These are phyloP conservation scores for Diaporthe batatas DNA, from an alignment of 2,329 filamentous ascomycete genomes.

Conservation along the genomic window DNA sequence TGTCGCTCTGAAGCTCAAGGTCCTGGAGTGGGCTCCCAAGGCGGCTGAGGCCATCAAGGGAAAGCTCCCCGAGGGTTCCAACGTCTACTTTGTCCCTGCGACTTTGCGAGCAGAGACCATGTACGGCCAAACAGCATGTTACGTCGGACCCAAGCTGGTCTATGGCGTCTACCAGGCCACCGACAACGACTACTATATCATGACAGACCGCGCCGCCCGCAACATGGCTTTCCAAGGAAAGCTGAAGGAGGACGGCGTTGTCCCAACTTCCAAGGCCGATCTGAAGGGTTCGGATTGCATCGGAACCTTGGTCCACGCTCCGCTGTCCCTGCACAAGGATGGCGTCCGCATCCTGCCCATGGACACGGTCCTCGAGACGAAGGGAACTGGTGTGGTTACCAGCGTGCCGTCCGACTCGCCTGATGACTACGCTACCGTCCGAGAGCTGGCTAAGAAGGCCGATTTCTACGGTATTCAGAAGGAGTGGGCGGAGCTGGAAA, in stretches of 20 bases:
- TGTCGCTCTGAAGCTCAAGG: conserved; percentile 89
- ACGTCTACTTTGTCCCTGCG: conserved; percentile 90
- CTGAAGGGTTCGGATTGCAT: conserved; percentile 84
- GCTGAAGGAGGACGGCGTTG: conserved; percentile 81
- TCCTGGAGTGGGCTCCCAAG: conserved; percentile 87
- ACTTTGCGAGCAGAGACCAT: conserved; percentile 97
- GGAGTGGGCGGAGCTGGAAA: conserved; percentile 94
- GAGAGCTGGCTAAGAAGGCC: conserved; percentile 92
- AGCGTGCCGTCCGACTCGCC: conserved; percentile 96
- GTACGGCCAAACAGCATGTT: conserved; percentile 98
- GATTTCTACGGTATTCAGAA: conserved; percentile 97
- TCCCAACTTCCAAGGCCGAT: conserved; percentile 77
- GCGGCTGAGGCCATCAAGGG: conserved; percentile 79
- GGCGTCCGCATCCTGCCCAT: conserved; percentile 93
- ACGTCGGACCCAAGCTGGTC: conserved; percentile 88
- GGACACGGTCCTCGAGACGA: conserved; percentile 91
- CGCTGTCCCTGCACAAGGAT: conserved; percentile 85
- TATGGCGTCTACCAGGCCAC: conserved; percentile 90
- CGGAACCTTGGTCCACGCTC: conserved; percentile 90
- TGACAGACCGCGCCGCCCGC: conserved; percentile 82
- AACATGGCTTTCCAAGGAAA: conserved; percentile 98
- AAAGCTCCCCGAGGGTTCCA: conserved; percentile 82
- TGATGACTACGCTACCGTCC: conserved; percentile 91
- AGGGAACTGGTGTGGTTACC: conserved; percentile 96
- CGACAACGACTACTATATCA: conserved; percentile 84